Percentiles rank a stretch among this genome's conserved stretches.
phyloP scores from a whole-genome alignment of 306 rosid species.

The Quercus ilex region DNA sequence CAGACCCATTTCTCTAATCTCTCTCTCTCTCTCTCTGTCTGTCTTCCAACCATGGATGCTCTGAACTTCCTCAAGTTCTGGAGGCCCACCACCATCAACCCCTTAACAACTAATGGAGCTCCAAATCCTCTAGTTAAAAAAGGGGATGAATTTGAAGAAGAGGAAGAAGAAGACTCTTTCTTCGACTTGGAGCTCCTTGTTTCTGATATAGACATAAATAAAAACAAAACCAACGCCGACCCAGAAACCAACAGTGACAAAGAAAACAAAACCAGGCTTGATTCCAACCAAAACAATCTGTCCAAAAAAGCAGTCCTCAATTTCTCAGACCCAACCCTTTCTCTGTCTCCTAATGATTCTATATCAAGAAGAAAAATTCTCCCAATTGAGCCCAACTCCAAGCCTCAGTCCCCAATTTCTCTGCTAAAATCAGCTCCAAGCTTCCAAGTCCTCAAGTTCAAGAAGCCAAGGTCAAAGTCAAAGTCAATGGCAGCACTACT shows the following conservation, averaged over 20 bases:
- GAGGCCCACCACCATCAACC: slow-evolving; percentile 33
- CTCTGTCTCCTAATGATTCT: slow-evolving; percentile 41
- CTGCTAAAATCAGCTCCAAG: slow-evolving; percentile 77
- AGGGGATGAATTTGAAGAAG: slow-evolving; percentile 40
- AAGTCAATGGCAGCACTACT: not conserved
- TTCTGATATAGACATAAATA: slow-evolving; percentile 24
- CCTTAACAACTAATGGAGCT: slow-evolving; percentile 16
- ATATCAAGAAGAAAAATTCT: slow-evolving; percentile 75
- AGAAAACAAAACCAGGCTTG: slow-evolving; percentile 2
- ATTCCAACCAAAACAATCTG: not conserved
- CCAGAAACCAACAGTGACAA: slow-evolving; percentile 14
- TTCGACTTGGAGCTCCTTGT: slow-evolving; percentile 69
- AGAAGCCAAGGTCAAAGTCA: slow-evolving; percentile 40
- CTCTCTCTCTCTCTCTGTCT: not conserved
- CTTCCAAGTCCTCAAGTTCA: slow-evolving; percentile 57
- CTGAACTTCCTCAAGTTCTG: slow-evolving; percentile 69
- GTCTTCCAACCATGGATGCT: slow-evolving; percentile 52
- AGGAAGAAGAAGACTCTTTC: slow-evolving; percentile 72
- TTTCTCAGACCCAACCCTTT: slow-evolving; percentile 20
- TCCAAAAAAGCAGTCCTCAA: not conserved
- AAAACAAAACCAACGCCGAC: slow-evolving; percentile 2
- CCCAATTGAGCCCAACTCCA: slow-evolving; percentile 63
- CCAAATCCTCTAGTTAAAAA: slow-evolving; percentile 41
- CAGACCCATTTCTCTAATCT: not conserved
- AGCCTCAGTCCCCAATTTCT: slow-evolving; percentile 88